These are phyloP conservation scores for Tremella yokohamensis DNA, from an alignment of 768 basidiomycete species.

Conservation along the genomic window DNA sequence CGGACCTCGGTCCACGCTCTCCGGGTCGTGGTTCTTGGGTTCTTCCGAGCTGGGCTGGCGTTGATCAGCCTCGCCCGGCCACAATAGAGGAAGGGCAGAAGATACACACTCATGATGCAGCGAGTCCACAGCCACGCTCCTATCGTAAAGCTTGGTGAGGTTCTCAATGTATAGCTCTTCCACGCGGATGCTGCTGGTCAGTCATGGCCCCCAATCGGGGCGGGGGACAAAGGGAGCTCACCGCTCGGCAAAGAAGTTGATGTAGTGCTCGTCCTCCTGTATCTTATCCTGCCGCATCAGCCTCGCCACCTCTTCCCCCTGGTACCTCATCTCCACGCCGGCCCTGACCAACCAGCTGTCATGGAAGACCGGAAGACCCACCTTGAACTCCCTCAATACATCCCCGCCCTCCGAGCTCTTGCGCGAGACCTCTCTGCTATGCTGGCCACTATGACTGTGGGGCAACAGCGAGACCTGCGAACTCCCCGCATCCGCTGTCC, in stretches of 20 bases:
- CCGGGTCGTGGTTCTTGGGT: slow-evolving; percentile 56
- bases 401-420: slow-evolving; percentile 29
- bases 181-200: slow-evolving; percentile 62
- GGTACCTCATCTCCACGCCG: background rate
- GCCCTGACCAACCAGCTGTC: no score
- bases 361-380: slow-evolving; percentile 14
- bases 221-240: slow-evolving; percentile 43
- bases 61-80: slow-evolving; percentile 2
- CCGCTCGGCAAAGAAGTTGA: slow-evolving; percentile 84
- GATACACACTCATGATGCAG: slow-evolving; percentile 60
- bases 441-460: slow-evolving; percentile 5
- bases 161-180: slow-evolving; percentile 81
- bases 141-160: slow-evolving; percentile 68
- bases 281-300: slow-evolving; percentile 34
- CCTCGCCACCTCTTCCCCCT: background rate
- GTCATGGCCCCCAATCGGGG: slow-evolving; percentile 4
- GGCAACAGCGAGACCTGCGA: background rate
- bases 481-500: no score
- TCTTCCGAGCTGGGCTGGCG: slow-evolving; percentile 57
- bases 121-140: slow-evolving; percentile 66
- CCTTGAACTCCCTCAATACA: slow-evolving; percentile 42
- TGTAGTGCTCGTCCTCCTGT: slow-evolving; percentile 63
- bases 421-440: slow-evolving; percentile 12
- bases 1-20: slow-evolving; percentile 78
- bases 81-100: background rate